phyloP scores from a whole-genome alignment of 441 rosid species.

The Erodium moschatum region DNA sequence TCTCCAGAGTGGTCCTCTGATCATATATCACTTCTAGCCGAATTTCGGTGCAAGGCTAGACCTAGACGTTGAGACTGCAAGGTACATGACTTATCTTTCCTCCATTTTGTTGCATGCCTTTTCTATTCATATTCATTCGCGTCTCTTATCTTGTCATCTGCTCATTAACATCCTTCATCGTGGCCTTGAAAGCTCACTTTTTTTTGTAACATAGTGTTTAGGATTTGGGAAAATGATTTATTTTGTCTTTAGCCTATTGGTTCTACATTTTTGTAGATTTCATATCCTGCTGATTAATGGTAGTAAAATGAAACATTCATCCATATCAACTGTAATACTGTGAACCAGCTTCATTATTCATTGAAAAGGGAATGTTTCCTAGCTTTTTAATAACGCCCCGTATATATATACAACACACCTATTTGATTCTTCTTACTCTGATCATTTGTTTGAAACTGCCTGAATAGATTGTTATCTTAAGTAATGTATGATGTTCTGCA shows the following conservation, averaged over 20 bases:
- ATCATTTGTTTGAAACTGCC: not conserved
- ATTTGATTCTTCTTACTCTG: not conserved
- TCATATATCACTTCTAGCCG: slow-evolving; percentile 96
- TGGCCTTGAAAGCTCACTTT: not conserved
- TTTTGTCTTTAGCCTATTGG: not conserved
- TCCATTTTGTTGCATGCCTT: slow-evolving; percentile 7
- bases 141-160: not conserved
- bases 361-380: not conserved
- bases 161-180: not conserved
- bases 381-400: not conserved
- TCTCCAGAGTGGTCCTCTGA: slow-evolving; percentile 99
- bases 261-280: not conserved
- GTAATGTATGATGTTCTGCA: not conserved
- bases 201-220: not conserved
- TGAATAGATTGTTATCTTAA: too few species aligned
- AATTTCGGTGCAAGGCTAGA: slow-evolving; percentile 93
- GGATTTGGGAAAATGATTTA: not conserved
- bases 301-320: not conserved
- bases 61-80: slow-evolving; percentile 60
- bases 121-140: not conserved
- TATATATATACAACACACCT: not conserved
- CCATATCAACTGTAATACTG: not conserved
- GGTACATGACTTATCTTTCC: slow-evolving; percentile 15
- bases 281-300: too few species aligned
- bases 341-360: too few species aligned